Conservation (phyloP, 23 red algal species). For the Chondrus crispus region DNA sequence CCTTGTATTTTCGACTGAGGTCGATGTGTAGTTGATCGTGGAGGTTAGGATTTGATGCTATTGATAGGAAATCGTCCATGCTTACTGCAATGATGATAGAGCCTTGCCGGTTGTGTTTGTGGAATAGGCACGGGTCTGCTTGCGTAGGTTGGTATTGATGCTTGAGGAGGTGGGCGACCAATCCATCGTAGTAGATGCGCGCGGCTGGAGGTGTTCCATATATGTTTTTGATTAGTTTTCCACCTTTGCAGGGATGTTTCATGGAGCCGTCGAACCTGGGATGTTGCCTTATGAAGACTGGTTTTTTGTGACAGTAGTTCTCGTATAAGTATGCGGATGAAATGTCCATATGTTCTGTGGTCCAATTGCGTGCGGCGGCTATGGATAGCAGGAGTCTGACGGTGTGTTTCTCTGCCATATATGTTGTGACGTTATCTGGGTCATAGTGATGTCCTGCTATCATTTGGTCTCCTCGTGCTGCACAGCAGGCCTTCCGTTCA, state of each 20-base stretch:
- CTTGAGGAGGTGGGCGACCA: not conserved
- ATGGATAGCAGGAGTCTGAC: not conserved
- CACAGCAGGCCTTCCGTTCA: not conserved
- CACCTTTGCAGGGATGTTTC: not conserved
- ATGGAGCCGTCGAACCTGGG: not conserved
- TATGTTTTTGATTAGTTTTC: not conserved
- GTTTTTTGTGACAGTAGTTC: not conserved
- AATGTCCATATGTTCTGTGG: not conserved
- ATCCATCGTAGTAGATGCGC: not conserved
- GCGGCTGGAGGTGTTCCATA: not conserved
- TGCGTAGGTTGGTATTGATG: not conserved
- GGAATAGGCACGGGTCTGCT: constrained; percentile 10
- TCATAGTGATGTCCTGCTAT: not conserved
- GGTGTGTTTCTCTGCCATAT: not conserved
- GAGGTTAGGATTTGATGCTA: not conserved
- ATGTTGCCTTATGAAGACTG: not conserved
- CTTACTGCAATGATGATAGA: not conserved
- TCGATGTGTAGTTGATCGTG: not conserved
- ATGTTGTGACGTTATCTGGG: not conserved
- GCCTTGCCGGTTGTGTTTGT: not conserved
- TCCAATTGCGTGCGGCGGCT: not conserved
- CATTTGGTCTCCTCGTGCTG: not conserved
- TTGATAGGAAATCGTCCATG: not conserved
- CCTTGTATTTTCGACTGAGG: not conserved
- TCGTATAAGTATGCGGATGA: not conserved